Evolutionary conservation across 768 basidiomycete species (phyloP), one percentile per base, ranked within the genome.

Genomic region (Hydnomerulius pinastri): DNA sequence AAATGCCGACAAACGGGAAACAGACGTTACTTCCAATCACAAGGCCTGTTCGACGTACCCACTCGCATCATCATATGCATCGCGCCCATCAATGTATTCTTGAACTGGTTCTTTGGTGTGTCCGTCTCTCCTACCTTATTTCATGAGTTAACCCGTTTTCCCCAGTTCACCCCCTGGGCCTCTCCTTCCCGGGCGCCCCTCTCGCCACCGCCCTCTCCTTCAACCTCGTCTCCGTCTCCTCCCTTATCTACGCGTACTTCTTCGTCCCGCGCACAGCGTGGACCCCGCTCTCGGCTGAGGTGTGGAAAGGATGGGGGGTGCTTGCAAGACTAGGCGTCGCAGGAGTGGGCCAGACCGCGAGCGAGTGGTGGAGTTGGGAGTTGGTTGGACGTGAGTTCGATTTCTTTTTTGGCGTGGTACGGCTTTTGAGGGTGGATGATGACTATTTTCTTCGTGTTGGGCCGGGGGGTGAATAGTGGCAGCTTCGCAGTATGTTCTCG

Each of bases 321-420:
- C 67, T 98, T 35, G 74, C 86, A 5, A 82, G 80, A 36, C 76
- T 98, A 0, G 92, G 95, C 0, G 59, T 95, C 4, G 89, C 90
- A 9, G 94, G 96, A 9, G 82, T 92, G 18, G 48, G 84, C 1
- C 92, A 93, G 66, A 86, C 82, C 4, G 91, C 90, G 1, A 85
- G 83, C 4, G 96, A 97, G 68, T 98, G 95, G 96, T 98, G 95
- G 93, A 86, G 88, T 32, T 96, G 96, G 96, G 94, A 97, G 69
- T 77, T 92, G 6, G 69, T 89, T 27, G 86, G 85, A 20, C 71
- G 67, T 68, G 48, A 57, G 67, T 59, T 5, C n/a, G 18, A 30
- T 18, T 1, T 13, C 0, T 37, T 29, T 15, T 39, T 17, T 41
- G 13, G 12, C 12, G 15, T 9, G 7, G 4, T 28, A 13, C 23